Conservation (phyloP, 139 green algal genomes). For the Chlamydomonas sphaeroides region DNA sequence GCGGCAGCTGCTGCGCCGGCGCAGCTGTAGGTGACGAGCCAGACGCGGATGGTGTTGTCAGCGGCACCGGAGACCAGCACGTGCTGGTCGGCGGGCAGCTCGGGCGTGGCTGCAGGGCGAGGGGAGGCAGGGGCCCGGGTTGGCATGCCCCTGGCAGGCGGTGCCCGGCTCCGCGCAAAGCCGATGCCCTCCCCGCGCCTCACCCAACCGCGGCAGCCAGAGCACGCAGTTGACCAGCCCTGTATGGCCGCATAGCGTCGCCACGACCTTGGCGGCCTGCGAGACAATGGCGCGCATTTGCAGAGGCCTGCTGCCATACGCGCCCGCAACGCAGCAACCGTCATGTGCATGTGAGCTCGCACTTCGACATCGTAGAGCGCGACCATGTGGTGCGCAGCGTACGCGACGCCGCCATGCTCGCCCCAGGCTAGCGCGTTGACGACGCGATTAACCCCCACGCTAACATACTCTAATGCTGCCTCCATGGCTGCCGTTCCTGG, state of each 20-base stretch:
- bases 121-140: no score
- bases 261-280: conserved; percentile 64
- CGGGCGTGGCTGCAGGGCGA: background rate
- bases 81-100: background rate
- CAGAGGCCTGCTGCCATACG: no score
- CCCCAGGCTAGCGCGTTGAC: conserved; percentile 74
- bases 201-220: conserved; percentile 70
- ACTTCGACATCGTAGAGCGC: conserved; percentile 79
- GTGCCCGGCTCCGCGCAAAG: no score
- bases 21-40: conserved; percentile 43
- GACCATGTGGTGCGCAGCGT: conserved; percentile 70
- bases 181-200: no score
- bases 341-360: no score
- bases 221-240: conserved; percentile 80
- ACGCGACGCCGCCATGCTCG: conserved; percentile 72
- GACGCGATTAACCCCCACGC: conserved; percentile 76
- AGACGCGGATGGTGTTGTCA: conserved; percentile 72
- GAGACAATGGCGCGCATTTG: background rate
- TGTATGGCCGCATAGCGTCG: conserved; percentile 78
- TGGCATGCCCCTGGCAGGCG: no score
- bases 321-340: no score
- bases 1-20: background rate
- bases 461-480: conserved; percentile 53
- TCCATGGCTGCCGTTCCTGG: conserved; percentile 3
- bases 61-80: conserved; percentile 68